phyloP scores from a whole-genome alignment of 106 monocot genomes.

The Ottelia alismoides region DNA sequence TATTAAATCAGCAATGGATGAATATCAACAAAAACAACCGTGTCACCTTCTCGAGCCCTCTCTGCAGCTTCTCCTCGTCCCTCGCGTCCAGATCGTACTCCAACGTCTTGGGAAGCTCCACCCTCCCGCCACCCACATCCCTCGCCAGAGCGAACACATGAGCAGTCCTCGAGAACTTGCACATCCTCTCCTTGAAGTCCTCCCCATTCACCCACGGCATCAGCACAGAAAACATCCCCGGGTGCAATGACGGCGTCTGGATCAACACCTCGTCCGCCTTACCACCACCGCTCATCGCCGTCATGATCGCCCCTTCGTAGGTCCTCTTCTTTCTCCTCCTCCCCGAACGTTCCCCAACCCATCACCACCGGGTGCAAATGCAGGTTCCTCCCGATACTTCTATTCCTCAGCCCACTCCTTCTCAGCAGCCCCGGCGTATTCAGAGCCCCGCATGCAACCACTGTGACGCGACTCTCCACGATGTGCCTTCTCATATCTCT shows the following conservation, averaged over 20 bases:
- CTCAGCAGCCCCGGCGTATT: conserved; percentile 39
- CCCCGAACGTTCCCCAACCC: conserved; percentile 76
- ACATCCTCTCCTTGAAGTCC: conserved; percentile 52
- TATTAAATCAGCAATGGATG: too few relatives aligned
- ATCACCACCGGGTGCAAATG: conserved; percentile 74
- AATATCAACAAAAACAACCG: too few relatives aligned
- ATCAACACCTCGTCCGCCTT: conserved; percentile 38
- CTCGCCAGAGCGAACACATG: conserved; percentile 45
- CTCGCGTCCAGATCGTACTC: conserved; percentile 14
- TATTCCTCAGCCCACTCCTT: conserved; percentile 38
- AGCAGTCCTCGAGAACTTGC: conserved; percentile 34
- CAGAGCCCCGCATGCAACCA: conserved; percentile 55
- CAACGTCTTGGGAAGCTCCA: conserved; percentile 16
- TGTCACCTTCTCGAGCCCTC: conserved; percentile 16
- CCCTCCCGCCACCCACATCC: conserved; percentile 25
- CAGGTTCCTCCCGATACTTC: conserved; percentile 63
- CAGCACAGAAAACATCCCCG: conserved; percentile 45
- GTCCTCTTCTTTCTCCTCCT: conserved; percentile 25
- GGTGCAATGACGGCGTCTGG: conserved; percentile 61
- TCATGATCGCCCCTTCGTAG: conserved; percentile 7
- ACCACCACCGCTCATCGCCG: conserved; percentile 48
- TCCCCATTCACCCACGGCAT: conserved; percentile 48
- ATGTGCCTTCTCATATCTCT: not conserved
- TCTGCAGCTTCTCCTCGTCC: conserved; percentile 31
- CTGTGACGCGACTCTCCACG: conserved; percentile 30